Conservation (phyloP, 192 early-diverging fungal species). For the Backusella westeae region DNA sequence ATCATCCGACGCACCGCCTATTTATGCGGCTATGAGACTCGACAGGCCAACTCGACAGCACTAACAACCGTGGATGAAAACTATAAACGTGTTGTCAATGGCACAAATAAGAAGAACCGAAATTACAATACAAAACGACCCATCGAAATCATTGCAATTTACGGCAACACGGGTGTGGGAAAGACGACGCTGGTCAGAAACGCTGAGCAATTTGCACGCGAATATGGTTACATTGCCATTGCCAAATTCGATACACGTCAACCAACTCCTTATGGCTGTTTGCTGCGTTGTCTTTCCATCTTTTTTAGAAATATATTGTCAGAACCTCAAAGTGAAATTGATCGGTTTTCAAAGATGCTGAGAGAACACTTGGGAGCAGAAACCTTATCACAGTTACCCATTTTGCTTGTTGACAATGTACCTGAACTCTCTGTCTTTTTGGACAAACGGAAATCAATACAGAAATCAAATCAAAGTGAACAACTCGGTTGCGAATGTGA, state of each 20-base stretch:
- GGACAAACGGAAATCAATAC: not conserved
- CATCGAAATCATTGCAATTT: constrained; percentile 30
- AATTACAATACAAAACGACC: constrained; percentile 7
- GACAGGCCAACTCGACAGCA: not conserved
- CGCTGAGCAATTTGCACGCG: constrained; percentile 24
- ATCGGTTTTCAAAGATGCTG: constrained; percentile 25
- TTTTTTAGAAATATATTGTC: constrained; percentile 28
- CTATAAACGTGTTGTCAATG: not conserved
- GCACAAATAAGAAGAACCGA: not conserved
- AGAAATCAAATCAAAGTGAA: not conserved
- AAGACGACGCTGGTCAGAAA: constrained; percentile 24
- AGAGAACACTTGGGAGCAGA: constrained; percentile 15
- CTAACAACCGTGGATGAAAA: not conserved
- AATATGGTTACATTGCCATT: constrained; percentile 32
- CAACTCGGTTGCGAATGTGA: constrained; percentile 13
- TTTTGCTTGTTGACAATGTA: constrained; percentile 27
- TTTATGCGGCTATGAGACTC: constrained; percentile 2
- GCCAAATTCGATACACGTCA: constrained; percentile 34
- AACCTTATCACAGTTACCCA: constrained; percentile 12
- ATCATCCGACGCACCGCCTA: constrained; percentile 26
- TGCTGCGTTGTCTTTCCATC: constrained; percentile 27
- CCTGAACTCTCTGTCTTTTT: constrained; percentile 25
- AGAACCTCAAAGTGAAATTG: constrained; percentile 14
- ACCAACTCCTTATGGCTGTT: constrained; percentile 32
- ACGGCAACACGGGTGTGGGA: constrained; percentile 30